A percentile compares a stretch with the other conserved stretches of the same genome.
Evolutionary conservation across 306 rosid species (phyloP).

Genomic region (Casuarina cunninghamiana): DNA sequence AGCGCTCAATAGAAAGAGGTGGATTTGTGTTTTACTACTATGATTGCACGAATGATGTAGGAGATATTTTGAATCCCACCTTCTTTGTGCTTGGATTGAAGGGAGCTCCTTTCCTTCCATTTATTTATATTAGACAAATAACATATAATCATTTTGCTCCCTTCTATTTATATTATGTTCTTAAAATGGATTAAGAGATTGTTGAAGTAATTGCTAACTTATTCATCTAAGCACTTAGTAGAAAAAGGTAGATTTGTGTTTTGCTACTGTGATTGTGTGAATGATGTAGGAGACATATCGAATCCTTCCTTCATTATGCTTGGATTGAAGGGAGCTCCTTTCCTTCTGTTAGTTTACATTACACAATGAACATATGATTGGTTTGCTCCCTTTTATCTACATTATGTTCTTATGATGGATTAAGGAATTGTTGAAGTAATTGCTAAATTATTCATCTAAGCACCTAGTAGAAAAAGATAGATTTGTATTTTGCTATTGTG

Average conservation of each 20-base stretch:
- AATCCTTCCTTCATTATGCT: conserved; percentile 55
- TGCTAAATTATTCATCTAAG: conserved; percentile 59
- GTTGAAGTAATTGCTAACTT: conserved; percentile 59
- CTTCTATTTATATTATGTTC: too few relatives aligned
- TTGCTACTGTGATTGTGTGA: conserved; percentile 54
- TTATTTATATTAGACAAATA: too few relatives aligned
- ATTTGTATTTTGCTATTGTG: conserved; percentile 39
- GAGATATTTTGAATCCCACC: conserved; percentile 54
- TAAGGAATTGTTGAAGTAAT: conserved; percentile 45
- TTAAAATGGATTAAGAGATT: conserved; percentile 26
- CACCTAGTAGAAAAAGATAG: conserved; percentile 30
- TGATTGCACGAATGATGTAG: conserved; percentile 64
- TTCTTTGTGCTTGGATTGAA: conserved; percentile 67
- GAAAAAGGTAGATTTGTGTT: conserved; percentile 7
- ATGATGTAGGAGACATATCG: conserved; percentile 61
- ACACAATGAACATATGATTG: too few relatives aligned
- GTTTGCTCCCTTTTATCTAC: too few relatives aligned
- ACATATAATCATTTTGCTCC: too few relatives aligned
- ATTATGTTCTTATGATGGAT: conserved; percentile 1
- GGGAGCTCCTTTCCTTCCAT: conserved; percentile 47
- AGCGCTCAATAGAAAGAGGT: conserved; percentile 32
- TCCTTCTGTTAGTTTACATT: not conserved
- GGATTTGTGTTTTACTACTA: conserved; percentile 30
- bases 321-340: conserved; percentile 74
- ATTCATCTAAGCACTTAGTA: conserved; percentile 49